Percentiles rank a stretch among this genome's conserved stretches.
Evolutionary conservation across 768 basidiomycete genomes (phyloP).

Genomic region (Termitomyces bulborhizus): DNA sequence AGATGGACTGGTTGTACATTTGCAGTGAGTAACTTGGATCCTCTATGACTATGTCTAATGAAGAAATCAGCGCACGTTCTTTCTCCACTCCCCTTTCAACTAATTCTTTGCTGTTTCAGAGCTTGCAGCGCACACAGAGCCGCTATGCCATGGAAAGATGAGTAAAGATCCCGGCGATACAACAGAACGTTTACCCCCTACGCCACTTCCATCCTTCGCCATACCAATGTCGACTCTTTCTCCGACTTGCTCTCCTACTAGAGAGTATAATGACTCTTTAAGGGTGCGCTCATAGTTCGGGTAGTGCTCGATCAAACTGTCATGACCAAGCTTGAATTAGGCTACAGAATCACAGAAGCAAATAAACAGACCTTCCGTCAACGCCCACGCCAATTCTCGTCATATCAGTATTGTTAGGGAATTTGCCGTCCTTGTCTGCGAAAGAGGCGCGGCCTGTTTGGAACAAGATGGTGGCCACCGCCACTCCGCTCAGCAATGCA

Average conservation of each 20-base stretch:
- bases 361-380: slow-evolving; percentile 69
- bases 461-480: slow-evolving; percentile 77
- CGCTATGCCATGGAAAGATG: slow-evolving; percentile 37
- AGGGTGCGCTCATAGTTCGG: slow-evolving; percentile 77
- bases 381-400: slow-evolving; percentile 76
- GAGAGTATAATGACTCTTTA: slow-evolving; percentile 61
- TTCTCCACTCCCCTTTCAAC: slow-evolving; percentile 6
- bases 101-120: slow-evolving; percentile 41
- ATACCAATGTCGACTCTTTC: slow-evolving; percentile 78
- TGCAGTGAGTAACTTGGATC: slow-evolving; percentile 1
- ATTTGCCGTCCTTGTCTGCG: slow-evolving; percentile 29
- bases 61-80: not conserved
- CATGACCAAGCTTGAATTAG: not conserved
- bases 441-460: slow-evolving; percentile 71
- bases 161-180: slow-evolving; percentile 4
- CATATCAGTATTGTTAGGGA: slow-evolving; percentile 23
- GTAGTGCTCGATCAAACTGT: slow-evolving; percentile 86
- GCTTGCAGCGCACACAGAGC: slow-evolving; percentile 85
- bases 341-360: not conserved
- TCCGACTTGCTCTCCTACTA: slow-evolving; percentile 82
- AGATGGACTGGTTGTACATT: not conserved
- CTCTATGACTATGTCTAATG: not conserved
- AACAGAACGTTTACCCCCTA: slow-evolving; percentile 70
- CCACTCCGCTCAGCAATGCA: slow-evolving; percentile 77
- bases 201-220: slow-evolving; percentile 97